Conservation (phyloP, 768 basidiomycete genomes). For the Mycena rebaudengoi region DNA sequence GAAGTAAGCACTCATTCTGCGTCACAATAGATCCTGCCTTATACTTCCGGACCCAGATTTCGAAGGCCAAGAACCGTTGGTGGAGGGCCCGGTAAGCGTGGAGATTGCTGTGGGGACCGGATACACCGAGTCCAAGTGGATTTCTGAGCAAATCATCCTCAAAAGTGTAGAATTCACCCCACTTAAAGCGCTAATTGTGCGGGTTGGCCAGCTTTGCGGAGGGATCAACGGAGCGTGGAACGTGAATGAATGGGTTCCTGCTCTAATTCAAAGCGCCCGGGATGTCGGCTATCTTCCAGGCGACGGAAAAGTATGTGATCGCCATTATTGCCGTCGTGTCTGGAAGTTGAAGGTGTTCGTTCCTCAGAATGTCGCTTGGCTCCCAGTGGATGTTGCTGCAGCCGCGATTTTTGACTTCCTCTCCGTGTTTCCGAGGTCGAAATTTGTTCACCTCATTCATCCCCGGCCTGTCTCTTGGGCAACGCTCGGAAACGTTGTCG, state of each 20-base stretch:
- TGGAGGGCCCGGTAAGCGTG: conserved; percentile 4
- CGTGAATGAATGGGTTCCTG: conserved; percentile 46
- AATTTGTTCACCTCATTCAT: conserved; percentile 33
- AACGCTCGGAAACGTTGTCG: conserved; percentile 20
- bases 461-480: conserved; percentile 32
- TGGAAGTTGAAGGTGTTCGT: neutral
- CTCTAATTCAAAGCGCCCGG: conserved; percentile 34
- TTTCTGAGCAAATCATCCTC: conserved; percentile 28
- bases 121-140: conserved; percentile 43
- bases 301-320: conserved; percentile 16
- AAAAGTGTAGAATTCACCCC: conserved; percentile 22
- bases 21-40: neutral
- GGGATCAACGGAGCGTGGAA: conserved; percentile 43
- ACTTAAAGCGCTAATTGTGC: conserved; percentile 32
- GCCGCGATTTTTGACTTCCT: conserved; percentile 33
- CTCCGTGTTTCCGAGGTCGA: neutral
- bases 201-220: conserved; percentile 47
- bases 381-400: conserved; percentile 36
- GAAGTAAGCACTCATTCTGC: conserved; percentile 29
- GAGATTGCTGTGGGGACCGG: conserved; percentile 32
- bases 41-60: neutral
- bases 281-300: conserved; percentile 27
- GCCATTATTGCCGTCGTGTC: neutral
- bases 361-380: conserved; percentile 33
- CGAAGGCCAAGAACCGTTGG: neutral